phyloP scores from a whole-genome alignment of 352 stramenopile genomes.

The Pythium oligandrum region DNA sequence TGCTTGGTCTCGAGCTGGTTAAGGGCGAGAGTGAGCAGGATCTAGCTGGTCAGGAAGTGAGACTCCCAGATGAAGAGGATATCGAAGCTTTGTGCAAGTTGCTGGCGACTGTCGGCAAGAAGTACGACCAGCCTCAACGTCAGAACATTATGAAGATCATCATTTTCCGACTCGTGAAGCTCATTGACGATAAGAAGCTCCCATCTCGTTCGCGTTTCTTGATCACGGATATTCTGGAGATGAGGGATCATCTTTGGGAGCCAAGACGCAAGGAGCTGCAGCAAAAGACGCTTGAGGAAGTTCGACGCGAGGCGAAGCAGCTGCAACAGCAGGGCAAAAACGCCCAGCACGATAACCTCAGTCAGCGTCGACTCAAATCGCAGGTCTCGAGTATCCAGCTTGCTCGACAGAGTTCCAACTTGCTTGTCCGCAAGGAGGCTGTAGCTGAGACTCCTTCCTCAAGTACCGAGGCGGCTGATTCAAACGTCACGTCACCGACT shows the following conservation, averaged over 20 bases:
- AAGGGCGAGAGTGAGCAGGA: slow-evolving; percentile 34
- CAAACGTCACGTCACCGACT: background rate
- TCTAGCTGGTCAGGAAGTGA: slow-evolving; percentile 53
- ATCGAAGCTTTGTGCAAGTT: slow-evolving; percentile 86
- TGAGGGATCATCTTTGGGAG: slow-evolving; percentile 84
- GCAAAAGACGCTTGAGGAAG: slow-evolving; percentile 83
- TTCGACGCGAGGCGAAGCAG: slow-evolving; percentile 76
- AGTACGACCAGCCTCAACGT: slow-evolving; percentile 75
- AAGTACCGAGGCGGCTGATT: slow-evolving; percentile 1
- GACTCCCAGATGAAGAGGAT: slow-evolving; percentile 80
- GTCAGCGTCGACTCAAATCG: slow-evolving; percentile 66
- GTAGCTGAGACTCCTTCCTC: slow-evolving; percentile 1
- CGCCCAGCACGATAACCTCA: slow-evolving; percentile 79
- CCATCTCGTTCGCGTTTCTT: slow-evolving; percentile 76
- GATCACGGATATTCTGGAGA: slow-evolving; percentile 81
- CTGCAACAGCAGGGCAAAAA: slow-evolving; percentile 85
- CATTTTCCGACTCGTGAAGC: slow-evolving; percentile 79
- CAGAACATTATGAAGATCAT: slow-evolving; percentile 84
- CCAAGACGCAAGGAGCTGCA: slow-evolving; percentile 82
- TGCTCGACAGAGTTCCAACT: slow-evolving; percentile 73
- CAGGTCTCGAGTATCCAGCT: slow-evolving; percentile 75
- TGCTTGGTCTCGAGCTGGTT: slow-evolving; percentile 74
- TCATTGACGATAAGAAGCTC: slow-evolving; percentile 68
- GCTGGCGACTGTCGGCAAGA: slow-evolving; percentile 78
- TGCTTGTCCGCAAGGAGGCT: slow-evolving; percentile 54